phyloP scores from a whole-genome alignment of 2,329 filamentous ascomycete species.

The Hymenoscyphus occultus region DNA sequence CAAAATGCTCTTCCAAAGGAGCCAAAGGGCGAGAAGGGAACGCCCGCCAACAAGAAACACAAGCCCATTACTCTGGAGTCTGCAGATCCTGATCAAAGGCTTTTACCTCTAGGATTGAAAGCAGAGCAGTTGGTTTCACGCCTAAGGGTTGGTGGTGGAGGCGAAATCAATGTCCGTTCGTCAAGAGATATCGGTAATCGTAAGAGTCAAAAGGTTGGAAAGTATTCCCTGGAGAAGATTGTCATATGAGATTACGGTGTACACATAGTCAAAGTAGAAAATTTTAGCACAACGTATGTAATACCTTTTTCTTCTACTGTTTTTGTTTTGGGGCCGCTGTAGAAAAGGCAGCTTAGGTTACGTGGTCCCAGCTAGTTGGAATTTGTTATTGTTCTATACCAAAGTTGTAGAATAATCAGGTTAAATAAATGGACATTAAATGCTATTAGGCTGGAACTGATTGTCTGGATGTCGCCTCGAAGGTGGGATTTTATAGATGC shows the following conservation, averaged over 20 bases:
- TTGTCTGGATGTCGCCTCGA: background rate
- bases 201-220: conserved; percentile 74
- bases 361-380: no score
- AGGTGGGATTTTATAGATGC: background rate
- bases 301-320: background rate
- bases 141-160: conserved; percentile 62
- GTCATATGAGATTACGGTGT: conserved; percentile 48
- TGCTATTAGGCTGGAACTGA: no score
- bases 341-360: no score
- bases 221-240: conserved; percentile 81
- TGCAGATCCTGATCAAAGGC: conserved; percentile 41
- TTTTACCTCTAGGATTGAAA: conserved; percentile 74
- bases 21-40: background rate
- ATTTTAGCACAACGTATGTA: background rate
- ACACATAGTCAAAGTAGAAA: background rate
- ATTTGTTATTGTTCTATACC: no score
- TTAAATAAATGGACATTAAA: no score
- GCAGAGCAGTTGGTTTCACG: conserved; percentile 48
- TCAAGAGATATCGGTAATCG: conserved; percentile 72
- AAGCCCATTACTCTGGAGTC: conserved; percentile 48
- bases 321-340: no score
- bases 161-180: conserved; percentile 67
- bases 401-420: no score
- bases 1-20: conserved; percentile 21
- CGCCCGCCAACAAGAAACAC: conserved; percentile 26